These are phyloP conservation scores for Ehretia macrophylla DNA, from an alignment of 257 asterid genomes.

Conservation along the genomic window DNA sequence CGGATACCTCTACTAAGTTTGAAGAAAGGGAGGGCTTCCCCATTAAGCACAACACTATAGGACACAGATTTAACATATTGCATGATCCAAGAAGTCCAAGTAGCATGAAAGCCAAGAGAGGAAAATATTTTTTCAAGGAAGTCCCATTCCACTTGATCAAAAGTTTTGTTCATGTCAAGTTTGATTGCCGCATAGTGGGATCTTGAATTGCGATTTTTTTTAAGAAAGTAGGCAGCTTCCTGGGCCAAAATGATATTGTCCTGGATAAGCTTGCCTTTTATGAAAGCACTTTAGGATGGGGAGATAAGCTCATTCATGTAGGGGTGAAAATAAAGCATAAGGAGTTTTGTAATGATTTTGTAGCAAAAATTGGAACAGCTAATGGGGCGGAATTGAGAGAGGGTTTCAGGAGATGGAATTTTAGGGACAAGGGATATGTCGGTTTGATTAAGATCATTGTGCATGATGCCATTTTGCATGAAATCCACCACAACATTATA, in stretches of 20 bases:
- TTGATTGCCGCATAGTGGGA: neutral
- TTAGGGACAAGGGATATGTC: too few species aligned
- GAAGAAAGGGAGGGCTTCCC: too few species aligned
- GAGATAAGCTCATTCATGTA: neutral
- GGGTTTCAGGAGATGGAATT: too few species aligned
- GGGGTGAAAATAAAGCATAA: too few species aligned
- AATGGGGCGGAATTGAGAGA: too few species aligned
- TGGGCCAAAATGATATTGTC: neutral
- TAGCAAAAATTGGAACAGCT: too few species aligned
- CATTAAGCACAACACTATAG: too few species aligned
- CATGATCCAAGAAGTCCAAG: neutral
- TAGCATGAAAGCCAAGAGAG: neutral
- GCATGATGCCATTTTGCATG: too few species aligned
- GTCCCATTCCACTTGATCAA: conserved; percentile 1
- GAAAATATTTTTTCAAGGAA: neutral
- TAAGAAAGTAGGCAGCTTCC: neutral
- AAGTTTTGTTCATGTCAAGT: neutral
- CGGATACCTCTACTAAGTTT: neutral
- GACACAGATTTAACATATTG: neutral
- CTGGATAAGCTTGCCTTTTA: neutral
- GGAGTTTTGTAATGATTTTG: too few species aligned
- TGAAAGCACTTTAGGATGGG: neutral
- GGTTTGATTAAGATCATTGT: too few species aligned
- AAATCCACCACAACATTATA: too few species aligned
- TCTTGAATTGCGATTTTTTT: neutral